A percentile compares a stretch with the other conserved stretches of the same genome.
These are phyloP conservation scores for Cercospora sesami DNA, from an alignment of 2,329 filamentous ascomycete species.

Conservation along the genomic window DNA sequence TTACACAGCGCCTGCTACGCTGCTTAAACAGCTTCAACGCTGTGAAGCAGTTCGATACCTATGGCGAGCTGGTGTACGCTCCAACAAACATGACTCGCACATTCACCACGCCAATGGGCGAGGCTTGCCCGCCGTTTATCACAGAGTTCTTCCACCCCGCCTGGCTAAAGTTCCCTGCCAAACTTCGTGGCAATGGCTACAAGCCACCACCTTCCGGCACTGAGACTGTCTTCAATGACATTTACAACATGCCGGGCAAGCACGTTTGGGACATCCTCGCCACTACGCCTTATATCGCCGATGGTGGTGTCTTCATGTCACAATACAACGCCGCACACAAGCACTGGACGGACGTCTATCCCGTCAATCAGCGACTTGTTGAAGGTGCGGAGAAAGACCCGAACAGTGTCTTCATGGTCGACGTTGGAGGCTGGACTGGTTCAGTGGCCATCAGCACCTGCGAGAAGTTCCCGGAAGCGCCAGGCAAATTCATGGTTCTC, in stretches of 20 bases:
- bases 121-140: conserved; percentile 1
- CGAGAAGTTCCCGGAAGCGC: conserved; percentile 7
- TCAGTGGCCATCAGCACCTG: not conserved
- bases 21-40: conserved; percentile 8
- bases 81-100: conserved; percentile 6
- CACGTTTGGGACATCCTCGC: conserved; percentile 12
- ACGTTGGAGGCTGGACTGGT: conserved; percentile 10
- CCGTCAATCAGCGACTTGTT: conserved; percentile 1
- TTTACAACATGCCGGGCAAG: conserved; percentile 13
- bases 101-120: conserved; percentile 9
- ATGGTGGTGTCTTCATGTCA: conserved; percentile 12
- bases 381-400: not conserved
- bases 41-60: conserved; percentile 7
- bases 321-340: conserved; percentile 2
- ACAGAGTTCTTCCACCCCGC: conserved; percentile 10
- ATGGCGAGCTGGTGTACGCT: not conserved
- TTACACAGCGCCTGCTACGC: conserved; percentile 10
- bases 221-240: conserved; percentile 11
- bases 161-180: conserved; percentile 4
- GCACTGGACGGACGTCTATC: conserved; percentile 10
- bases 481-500: conserved; percentile 11
- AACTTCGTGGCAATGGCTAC: conserved; percentile 1
- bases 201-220: conserved; percentile 4
- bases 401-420: conserved; percentile 16
- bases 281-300: conserved; percentile 2